Conservation (phyloP, 768 basidiomycete genomes). For the Naganishia vaughanmartiniae region DNA sequence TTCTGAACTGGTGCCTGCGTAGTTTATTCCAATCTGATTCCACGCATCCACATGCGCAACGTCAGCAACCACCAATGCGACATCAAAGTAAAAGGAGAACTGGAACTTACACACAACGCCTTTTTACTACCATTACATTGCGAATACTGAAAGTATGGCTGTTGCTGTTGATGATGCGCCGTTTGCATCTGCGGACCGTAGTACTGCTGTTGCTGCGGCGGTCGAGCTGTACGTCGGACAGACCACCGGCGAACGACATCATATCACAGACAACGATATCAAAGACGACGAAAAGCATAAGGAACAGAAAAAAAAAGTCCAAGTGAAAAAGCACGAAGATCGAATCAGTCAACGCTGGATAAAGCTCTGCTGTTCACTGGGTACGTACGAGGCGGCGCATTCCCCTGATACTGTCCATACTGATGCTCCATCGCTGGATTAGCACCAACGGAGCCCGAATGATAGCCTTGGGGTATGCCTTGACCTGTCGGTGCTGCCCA, state of each 20-base stretch:
- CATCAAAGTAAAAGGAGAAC: not conserved
- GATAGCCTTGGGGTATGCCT: conserved; percentile 12
- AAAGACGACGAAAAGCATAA: not conserved
- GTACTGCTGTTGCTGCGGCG: conserved; percentile 58
- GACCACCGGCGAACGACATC: not conserved
- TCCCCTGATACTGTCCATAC: conserved; percentile 21
- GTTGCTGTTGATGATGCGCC: conserved; percentile 52
- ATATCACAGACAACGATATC: not conserved
- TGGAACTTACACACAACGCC: conserved; percentile 70
- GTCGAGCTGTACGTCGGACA: conserved; percentile 47
- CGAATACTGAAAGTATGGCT: conserved; percentile 78
- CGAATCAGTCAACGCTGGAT: too few relatives aligned
- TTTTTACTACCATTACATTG: conserved; percentile 83
- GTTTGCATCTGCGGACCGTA: conserved; percentile 64
- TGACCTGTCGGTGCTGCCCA: conserved; percentile 28
- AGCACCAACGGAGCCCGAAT: conserved; percentile 1
- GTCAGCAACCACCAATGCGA: too few relatives aligned
- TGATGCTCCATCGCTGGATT: not conserved
- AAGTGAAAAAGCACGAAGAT: too few relatives aligned
- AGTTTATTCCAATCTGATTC: conserved; percentile 75
- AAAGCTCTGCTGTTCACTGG: too few relatives aligned
- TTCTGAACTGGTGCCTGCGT: conserved; percentile 65
- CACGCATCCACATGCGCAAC: too few relatives aligned
- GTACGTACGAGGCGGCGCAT: not conserved
- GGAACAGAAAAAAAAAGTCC: not conserved